Evolutionary conservation across 768 basidiomycete species (phyloP), one percentile per base, ranked within the genome.

Genomic region (Mycena olivaceomarginata): DNA sequence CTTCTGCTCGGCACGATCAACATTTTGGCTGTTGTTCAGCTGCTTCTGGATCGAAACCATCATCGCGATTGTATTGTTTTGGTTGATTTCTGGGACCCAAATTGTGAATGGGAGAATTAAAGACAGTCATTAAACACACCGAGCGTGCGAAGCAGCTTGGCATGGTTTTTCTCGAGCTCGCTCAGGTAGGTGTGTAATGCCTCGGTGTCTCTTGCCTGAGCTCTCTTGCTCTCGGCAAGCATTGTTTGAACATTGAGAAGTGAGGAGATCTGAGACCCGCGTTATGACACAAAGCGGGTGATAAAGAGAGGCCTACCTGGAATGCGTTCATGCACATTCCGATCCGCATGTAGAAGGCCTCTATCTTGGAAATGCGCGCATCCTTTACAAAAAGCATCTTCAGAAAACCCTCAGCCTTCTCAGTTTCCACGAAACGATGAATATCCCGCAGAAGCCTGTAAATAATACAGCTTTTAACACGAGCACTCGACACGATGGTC

Each of bases 31-130:
- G 31, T 68, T 66, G 13, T 56, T 62, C 5, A 80, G 41, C 41
- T 60, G 67, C 46, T 72, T 77, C 45, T 80, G 79, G 41, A 80
- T 46, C 13, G 75, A 66, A 45, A 75, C 69, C 79, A 80, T 80
- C 79, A 80, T 80, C 7, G 79, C 76, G 9, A 70, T 67, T 53
- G 74, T 80, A 45, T 75, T 72, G 13, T 64, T 71, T 62, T 77
- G 72, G 37, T 77, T 68, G n/a, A 72, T 76, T 48, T 77, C 76
- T 77, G 15, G n/a, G n/a, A 63, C 41, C 57, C 37, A 43, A 57
- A 41, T 20, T 4, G 31, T 31, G 11, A 66, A 56, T 67, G 57
- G 6, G 70, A 71, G 45, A 9, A 16, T 37, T 43, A 62, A 18
- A 43, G 4, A 22, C 12, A 8, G 9, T 16, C 7, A 16, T 56